Evolutionary conservation across 768 basidiomycete genomes (phyloP).

Genomic region (Pulveroboletus ravenelii): DNA sequence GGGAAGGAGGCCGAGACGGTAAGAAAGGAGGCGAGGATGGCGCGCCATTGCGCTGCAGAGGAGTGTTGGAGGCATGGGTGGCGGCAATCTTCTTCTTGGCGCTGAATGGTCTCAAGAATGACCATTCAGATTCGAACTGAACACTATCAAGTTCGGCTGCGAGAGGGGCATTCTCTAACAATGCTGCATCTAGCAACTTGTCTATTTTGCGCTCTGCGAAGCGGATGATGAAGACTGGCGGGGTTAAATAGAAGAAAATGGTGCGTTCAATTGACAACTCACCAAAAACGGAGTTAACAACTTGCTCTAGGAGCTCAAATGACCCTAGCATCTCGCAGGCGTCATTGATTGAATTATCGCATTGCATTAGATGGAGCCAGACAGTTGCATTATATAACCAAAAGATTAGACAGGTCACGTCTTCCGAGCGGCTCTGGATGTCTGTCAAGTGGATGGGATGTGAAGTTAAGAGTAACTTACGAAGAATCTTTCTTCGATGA

Average conservation of each 20-base stretch:
- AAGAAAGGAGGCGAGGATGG: conserved; percentile 49
- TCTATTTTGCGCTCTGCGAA: conserved; percentile 88
- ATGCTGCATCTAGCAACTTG: conserved; percentile 70
- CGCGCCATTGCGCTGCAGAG: conserved; percentile 32
- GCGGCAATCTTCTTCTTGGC: conserved; percentile 49
- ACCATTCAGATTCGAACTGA: conserved; percentile 97
- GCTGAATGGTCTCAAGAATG: conserved; percentile 71
- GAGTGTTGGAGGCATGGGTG: conserved; percentile 24
- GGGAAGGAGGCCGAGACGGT: conserved; percentile 46
- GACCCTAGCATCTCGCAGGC: conserved; percentile 82
- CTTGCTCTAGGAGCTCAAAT: conserved; percentile 83
- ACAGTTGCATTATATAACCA: conserved; percentile 92
- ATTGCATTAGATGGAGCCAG: conserved; percentile 88
- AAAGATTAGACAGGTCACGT: conserved; percentile 82
- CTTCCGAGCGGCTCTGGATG: conserved; percentile 71
- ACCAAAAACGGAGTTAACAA: conserved; percentile 95
- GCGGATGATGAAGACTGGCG: conserved; percentile 88
- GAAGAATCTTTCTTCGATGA: conserved; percentile 89
- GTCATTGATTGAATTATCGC: conserved; percentile 72
- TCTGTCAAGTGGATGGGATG: conserved; percentile 9
- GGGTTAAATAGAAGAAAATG: conserved; percentile 1
- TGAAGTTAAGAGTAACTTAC: conserved; percentile 46
- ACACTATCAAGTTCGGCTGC: conserved; percentile 75
- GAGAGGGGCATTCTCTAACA: conserved; percentile 80
- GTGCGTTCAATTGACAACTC: conserved; percentile 13